Percentiles rank a stretch among this genome's conserved stretches.
Evolutionary conservation across 495 filamentous ascomycete species (phyloP).

Genomic region (Penicillium longicatenatum): DNA sequence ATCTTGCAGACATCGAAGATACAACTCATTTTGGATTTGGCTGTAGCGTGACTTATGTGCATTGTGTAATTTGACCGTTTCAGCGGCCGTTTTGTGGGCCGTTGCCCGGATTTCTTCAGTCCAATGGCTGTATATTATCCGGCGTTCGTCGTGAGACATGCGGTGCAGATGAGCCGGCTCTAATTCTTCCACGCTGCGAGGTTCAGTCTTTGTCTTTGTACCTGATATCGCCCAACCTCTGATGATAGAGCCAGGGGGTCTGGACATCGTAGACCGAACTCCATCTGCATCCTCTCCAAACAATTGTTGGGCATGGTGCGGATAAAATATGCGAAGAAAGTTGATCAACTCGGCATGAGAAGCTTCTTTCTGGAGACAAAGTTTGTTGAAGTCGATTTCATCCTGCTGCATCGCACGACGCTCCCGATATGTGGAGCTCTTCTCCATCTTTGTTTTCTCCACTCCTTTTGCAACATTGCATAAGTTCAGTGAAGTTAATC

Average conservation of each 20-base stretch:
- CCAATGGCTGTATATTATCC: background rate
- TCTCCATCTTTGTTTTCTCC: background rate
- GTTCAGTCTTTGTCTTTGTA: background rate
- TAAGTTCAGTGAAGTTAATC: background rate
- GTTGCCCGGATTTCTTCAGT: background rate
- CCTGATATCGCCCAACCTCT: background rate
- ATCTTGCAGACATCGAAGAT: background rate
- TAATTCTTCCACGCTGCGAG: background rate
- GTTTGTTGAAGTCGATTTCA: background rate
- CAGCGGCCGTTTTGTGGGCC: background rate
- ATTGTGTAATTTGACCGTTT: background rate
- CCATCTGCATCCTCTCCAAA: background rate
- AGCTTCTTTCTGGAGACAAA: background rate
- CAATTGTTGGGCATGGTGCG: background rate
- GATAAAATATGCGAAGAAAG: background rate
- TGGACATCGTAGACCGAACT: background rate
- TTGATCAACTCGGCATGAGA: background rate
- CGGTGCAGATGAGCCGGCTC: background rate
- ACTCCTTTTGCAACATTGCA: background rate
- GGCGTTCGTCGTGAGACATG: background rate
- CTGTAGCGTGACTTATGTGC: background rate
- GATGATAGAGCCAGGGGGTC: background rate
- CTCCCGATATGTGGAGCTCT: background rate
- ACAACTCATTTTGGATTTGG: background rate
- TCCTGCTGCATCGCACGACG: background rate